A percentile compares a stretch with the other conserved stretches of the same genome.
These are phyloP conservation scores for Colletotrichum musicola DNA, from an alignment of 2,329 filamentous ascomycete genomes.

Conservation along the genomic window DNA sequence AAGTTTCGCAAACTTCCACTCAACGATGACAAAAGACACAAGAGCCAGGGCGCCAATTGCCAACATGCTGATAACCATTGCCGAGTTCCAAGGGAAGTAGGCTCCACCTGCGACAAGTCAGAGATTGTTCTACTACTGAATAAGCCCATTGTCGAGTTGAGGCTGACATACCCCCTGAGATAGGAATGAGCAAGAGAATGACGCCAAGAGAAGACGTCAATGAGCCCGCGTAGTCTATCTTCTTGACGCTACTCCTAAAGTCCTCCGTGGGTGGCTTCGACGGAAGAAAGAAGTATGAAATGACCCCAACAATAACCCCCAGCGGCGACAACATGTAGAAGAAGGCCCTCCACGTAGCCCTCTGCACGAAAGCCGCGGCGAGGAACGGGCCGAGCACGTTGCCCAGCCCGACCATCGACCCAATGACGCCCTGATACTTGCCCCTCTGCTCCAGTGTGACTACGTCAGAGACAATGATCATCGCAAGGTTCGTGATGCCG, in stretches of 20 bases:
- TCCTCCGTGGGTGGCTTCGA: constrained; percentile 62
- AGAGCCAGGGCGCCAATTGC: constrained; percentile 40
- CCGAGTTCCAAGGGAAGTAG: constrained; percentile 45
- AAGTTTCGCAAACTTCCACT: constrained; percentile 45
- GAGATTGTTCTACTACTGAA: background rate
- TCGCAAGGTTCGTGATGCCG: constrained; percentile 69
- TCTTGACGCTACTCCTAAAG: constrained; percentile 60
- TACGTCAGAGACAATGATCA: constrained; percentile 73
- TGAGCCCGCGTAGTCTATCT: constrained; percentile 71
- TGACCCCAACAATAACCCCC: constrained; percentile 56
- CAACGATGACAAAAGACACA: constrained; percentile 43
- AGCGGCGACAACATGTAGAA: constrained; percentile 65
- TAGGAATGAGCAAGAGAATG: constrained; percentile 72
- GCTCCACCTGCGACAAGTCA: constrained; percentile 40
- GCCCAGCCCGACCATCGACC: constrained; percentile 55
- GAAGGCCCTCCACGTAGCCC: constrained; percentile 56
- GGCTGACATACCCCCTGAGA: constrained; percentile 63
- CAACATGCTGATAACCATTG: constrained; percentile 44
- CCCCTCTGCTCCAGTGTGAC: constrained; percentile 70
- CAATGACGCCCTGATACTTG: constrained; percentile 63
- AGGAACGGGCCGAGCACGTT: constrained; percentile 59
- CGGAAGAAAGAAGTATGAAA: constrained; percentile 63
- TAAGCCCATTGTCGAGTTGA: background rate
- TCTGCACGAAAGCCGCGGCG: constrained; percentile 54
- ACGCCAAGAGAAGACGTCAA: constrained; percentile 67